Evolutionary conservation across 495 filamentous ascomycete species (phyloP), one percentile per base, ranked within the genome.

Genomic region (Physcia stellaris): DNA sequence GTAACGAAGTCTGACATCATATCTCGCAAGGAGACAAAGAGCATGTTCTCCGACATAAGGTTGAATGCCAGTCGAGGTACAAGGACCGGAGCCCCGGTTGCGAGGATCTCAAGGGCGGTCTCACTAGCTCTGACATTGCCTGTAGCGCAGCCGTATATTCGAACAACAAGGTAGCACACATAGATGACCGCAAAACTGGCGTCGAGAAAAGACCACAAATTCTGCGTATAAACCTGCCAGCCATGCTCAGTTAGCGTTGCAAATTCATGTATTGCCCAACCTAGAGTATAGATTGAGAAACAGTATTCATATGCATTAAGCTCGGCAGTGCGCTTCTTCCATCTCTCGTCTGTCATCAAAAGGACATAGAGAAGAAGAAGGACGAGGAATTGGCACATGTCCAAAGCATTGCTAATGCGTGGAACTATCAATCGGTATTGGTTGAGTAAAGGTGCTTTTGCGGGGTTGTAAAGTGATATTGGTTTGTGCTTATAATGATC

Each of bases 121-220:
- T 72, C 65, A 12, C 56, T 64, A 36, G 58, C 55, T 16, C 59
- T 51, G 16, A 46, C 18, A 32, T 57, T 52, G 10, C 53, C 61
- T 2, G 48, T 58, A 13, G 52, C 50, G 51, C 68, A 65, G 12
- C 68, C 73, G 48, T 77, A 67, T 2, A 80, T 47, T 15, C 79
- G 75, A 16, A 82, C 46, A 28, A 63, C 36, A 7, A 81, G 52
- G 50, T 83, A 85, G 39, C 60, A 46, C 42, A 61, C 56, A 50
- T 77, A 83, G 18, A 83, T 73, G 32, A 57, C 16, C 17, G 68
- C 63, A 50, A 83, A 85, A 15, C 69, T 72, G 22, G 80, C 67
- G 46, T 85, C 79, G 11, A 85, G 66, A 53, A 85, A 85, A 0
- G 79, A 79, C 79, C 79, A 85, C 15, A 85, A 64, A 46, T 83